phyloP scores from a whole-genome alignment of 768 basidiomycete genomes.

The Mycena epipterygia region DNA sequence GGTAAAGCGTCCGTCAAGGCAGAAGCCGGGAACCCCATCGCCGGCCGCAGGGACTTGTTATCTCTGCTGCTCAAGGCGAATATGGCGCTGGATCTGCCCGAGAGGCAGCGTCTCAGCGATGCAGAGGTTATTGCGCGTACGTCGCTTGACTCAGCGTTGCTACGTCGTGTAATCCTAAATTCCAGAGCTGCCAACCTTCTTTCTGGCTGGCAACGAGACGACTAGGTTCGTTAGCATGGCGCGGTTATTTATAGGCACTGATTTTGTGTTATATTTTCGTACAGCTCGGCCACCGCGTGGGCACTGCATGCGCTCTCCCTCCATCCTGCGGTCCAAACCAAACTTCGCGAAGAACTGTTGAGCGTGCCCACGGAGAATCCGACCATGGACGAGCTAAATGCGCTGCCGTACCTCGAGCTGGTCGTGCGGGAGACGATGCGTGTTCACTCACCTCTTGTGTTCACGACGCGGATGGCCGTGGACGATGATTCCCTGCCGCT shows the following conservation, averaged over 20 bases:
- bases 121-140: slow-evolving; percentile 54
- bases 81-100: slow-evolving; percentile 60
- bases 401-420: slow-evolving; percentile 56
- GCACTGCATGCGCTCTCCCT: slow-evolving; percentile 56
- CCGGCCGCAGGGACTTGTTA: slow-evolving; percentile 59
- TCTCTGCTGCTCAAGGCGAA: slow-evolving; percentile 64
- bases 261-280: not conserved
- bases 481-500: slow-evolving; percentile 70
- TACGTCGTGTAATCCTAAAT: not conserved
- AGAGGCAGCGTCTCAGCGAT: too few species aligned
- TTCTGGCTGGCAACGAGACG: slow-evolving; percentile 51
- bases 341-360: slow-evolving; percentile 60
- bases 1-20: too few species aligned
- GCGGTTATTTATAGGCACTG: not conserved
- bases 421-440: slow-evolving; percentile 74
- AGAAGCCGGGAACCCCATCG: slow-evolving; percentile 26
- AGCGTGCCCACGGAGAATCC: slow-evolving; percentile 50
- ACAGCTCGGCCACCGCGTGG: slow-evolving; percentile 49
- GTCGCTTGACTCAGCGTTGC: not conserved
- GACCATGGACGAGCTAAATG: slow-evolving; percentile 58
- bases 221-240: slow-evolving; percentile 27
- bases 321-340: slow-evolving; percentile 54
- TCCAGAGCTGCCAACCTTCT: slow-evolving; percentile 56
- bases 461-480: slow-evolving; percentile 57
- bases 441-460: slow-evolving; percentile 64